Conservation (phyloP, 2,329 filamentous ascomycete species). For the Arachnomyces sp. region DNA sequence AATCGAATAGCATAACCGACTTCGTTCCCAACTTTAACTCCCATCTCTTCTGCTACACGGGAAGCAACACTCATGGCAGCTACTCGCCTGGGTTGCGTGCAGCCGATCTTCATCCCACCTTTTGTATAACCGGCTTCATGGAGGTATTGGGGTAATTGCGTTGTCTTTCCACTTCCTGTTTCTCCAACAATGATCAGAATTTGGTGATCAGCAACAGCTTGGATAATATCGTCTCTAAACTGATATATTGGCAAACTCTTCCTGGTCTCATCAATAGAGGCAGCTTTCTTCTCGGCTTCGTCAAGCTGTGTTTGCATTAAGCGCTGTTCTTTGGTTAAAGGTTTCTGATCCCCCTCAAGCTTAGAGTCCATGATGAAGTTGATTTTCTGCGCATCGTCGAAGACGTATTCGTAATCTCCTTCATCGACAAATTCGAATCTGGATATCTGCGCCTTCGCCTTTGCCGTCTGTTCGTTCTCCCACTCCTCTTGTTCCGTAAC, state of each 20-base stretch:
- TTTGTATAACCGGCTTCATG: slow-evolving; percentile 87
- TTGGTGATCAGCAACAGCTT: slow-evolving; percentile 78
- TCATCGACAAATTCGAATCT: slow-evolving; percentile 66
- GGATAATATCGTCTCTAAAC: slow-evolving; percentile 75
- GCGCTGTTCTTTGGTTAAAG: slow-evolving; percentile 68
- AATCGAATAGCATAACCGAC: slow-evolving; percentile 95
- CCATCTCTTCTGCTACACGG: slow-evolving; percentile 90
- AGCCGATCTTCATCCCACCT: slow-evolving; percentile 74
- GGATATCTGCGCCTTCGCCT: slow-evolving; percentile 78
- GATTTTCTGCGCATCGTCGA: slow-evolving; percentile 83
- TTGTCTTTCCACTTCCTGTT: slow-evolving; percentile 92
- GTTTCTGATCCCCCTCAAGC: slow-evolving; percentile 61
- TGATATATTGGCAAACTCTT: slow-evolving; percentile 85
- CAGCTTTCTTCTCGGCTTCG: slow-evolving; percentile 77
- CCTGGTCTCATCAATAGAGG: slow-evolving; percentile 82
- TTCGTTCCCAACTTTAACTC: slow-evolving; percentile 78
- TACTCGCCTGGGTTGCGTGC: slow-evolving; percentile 89
- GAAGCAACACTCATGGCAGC: slow-evolving; percentile 97
- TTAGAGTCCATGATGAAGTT: slow-evolving; percentile 71
- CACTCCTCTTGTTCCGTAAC: slow-evolving; percentile 93
- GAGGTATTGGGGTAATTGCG: slow-evolving; percentile 87
- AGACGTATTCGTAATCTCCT: slow-evolving; percentile 82
- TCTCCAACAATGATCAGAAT: slow-evolving; percentile 88
- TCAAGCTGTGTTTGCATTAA: slow-evolving; percentile 73
- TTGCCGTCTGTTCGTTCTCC: slow-evolving; percentile 81